Evolutionary conservation across 768 basidiomycete species (phyloP).

Genomic region (Hebeloma cylindrosporum): DNA sequence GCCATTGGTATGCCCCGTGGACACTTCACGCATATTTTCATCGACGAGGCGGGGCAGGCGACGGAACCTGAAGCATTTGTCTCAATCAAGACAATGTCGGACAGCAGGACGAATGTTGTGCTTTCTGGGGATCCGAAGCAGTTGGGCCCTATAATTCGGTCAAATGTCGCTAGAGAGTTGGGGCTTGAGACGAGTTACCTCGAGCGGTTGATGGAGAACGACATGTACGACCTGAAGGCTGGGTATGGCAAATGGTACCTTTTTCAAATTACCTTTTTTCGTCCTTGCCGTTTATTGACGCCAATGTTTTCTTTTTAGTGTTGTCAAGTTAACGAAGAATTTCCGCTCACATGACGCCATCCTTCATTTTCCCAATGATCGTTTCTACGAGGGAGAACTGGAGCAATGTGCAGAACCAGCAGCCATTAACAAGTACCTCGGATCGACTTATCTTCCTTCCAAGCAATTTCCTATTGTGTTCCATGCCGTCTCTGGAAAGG

Average conservation of each 20-base stretch:
- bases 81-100: conserved; percentile 59
- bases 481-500: conserved; percentile 58
- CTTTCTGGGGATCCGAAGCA: conserved; percentile 74
- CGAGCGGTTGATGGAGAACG: conserved; percentile 55
- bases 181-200: conserved; percentile 62
- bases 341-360: conserved; percentile 65
- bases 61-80: conserved; percentile 69
- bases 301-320: conserved; percentile 32
- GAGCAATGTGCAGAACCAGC: conserved; percentile 42
- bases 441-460: conserved; percentile 40
- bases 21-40: conserved; percentile 66
- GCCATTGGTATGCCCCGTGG: conserved; percentile 59
- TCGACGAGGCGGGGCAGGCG: conserved; percentile 74
- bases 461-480: conserved; percentile 62
- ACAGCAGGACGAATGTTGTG: conserved; percentile 52
- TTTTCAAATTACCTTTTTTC: neutral
- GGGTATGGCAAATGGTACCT: conserved; percentile 22
- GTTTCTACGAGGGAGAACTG: conserved; percentile 59
- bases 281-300: conserved; percentile 5
- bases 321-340: conserved; percentile 64
- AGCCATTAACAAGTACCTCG: conserved; percentile 40
- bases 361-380: conserved; percentile 58
- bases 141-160: conserved; percentile 67
- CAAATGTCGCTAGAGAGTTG: conserved; percentile 51
- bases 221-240: conserved; percentile 37